phyloP scores from a whole-genome alignment of 495 filamentous ascomycete species.

The Rusavskia elegans region DNA sequence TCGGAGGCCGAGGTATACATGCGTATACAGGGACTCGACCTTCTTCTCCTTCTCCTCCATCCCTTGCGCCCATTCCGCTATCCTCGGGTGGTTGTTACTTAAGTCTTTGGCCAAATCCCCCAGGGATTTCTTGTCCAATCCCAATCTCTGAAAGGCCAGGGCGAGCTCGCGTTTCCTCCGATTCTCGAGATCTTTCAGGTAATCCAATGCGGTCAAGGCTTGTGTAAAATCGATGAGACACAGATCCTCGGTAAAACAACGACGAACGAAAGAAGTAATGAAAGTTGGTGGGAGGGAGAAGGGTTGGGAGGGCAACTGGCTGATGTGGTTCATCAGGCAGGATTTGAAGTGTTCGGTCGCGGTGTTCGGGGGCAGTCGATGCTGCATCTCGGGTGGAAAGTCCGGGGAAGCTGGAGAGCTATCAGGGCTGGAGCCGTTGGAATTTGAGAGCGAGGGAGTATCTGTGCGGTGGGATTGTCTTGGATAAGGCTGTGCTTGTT shows the following conservation, averaged over 20 bases:
- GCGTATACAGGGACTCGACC: slow-evolving; percentile 46
- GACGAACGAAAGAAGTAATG: slow-evolving; percentile 46
- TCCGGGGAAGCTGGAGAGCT: slow-evolving; percentile 22
- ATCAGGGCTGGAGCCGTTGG: slow-evolving; percentile 17
- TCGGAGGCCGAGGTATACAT: slow-evolving; percentile 49
- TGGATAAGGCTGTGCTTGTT: slow-evolving; percentile 25
- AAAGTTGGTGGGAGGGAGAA: slow-evolving; percentile 52
- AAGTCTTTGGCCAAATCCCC: slow-evolving; percentile 26
- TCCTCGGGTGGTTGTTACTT: slow-evolving; percentile 30
- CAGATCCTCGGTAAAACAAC: slow-evolving; percentile 41
- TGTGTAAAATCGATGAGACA: slow-evolving; percentile 54
- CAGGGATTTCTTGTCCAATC: slow-evolving; percentile 21
- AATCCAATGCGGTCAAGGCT: slow-evolving; percentile 54
- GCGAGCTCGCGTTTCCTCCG: slow-evolving; percentile 45
- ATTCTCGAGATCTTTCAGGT: slow-evolving; percentile 51
- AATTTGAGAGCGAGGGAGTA: slow-evolving; percentile 23
- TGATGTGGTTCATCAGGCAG: slow-evolving; percentile 46
- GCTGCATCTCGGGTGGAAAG: slow-evolving; percentile 21
- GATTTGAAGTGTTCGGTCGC: slow-evolving; percentile 45
- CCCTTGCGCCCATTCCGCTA: slow-evolving; percentile 36
- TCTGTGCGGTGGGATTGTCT: slow-evolving; percentile 16
- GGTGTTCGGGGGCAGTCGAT: slow-evolving; percentile 20
- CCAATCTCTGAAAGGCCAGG: slow-evolving; percentile 27
- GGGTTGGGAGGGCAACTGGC: slow-evolving; percentile 44
- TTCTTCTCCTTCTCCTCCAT: slow-evolving; percentile 39